Percentiles rank a stretch among this genome's conserved stretches.
Evolutionary conservation across 78 protist species (phyloP).

Genomic region (Speleostelium caveatum): DNA sequence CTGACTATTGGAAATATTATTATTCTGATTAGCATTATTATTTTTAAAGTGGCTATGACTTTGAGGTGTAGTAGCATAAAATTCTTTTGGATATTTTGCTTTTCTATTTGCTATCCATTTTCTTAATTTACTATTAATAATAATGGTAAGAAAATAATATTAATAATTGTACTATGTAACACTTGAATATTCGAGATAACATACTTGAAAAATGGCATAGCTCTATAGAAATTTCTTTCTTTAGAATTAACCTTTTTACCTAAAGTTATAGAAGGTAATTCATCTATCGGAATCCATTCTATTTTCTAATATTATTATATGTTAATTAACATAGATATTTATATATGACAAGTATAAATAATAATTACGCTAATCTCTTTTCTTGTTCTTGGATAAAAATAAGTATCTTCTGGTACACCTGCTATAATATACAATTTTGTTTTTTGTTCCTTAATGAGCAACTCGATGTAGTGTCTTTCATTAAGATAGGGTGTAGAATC

Average conservation of each 20-base stretch:
- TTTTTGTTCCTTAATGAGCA: constrained; percentile 57
- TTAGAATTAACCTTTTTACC: constrained; percentile 16
- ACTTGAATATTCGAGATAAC: not conserved
- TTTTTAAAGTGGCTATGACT: not conserved
- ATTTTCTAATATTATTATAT: not conserved
- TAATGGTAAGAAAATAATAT: not conserved
- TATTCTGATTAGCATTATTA: not conserved
- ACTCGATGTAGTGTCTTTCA: constrained; percentile 51
- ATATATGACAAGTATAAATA: not conserved
- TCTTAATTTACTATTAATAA: constrained; percentile 28
- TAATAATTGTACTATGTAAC: not conserved
- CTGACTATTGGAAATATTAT: not conserved
- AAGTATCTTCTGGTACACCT: constrained; percentile 82
- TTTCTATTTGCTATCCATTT: constrained; percentile 65
- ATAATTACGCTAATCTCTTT: constrained; percentile 87
- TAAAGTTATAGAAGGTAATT: not conserved
- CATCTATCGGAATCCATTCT: constrained; percentile 44
- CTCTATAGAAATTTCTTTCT: constrained; percentile 63
- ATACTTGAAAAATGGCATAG: constrained; percentile 63
- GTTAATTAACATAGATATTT: not conserved
- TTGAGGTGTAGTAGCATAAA: constrained; percentile 39
- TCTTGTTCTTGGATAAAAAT: constrained; percentile 86
- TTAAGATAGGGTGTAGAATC: constrained; percentile 65
- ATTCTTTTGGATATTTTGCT: constrained; percentile 33
- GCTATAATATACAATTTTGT: constrained; percentile 78